Base-by-base conservation (phyloP, 352 stramenopile genomes). In the Phytophthora citricola region DNA sequence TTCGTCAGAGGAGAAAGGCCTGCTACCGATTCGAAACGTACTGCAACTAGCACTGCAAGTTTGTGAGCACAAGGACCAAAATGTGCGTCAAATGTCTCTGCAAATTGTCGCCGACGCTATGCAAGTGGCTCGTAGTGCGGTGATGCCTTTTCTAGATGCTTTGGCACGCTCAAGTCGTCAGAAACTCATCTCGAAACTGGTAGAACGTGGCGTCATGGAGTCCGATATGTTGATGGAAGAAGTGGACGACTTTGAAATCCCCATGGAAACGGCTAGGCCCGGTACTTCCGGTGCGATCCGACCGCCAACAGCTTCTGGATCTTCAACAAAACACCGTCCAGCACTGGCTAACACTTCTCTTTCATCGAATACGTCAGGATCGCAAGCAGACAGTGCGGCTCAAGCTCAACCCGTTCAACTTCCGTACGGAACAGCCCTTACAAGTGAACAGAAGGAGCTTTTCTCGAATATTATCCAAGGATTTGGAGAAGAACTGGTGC, bases 161-260 rank as follows among this genome's bases (percentile, higher is more conserved):
- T 43, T 95, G 0, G 85, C 85, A 4, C 76, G 87, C 0, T 76
- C 79, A 11, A 80, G 78, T 20, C 73, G 83, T 29, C 87, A 95
- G 51, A 95, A 93, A 66, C 71, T 95, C 17, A 93, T 93, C n/a
- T 81, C 78, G 0, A 93, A 93, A 34, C 63, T 95, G 4, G 85
- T 93, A 1, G 87, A 93, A 14, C 69, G 80, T 41, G 84, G 85
- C 1, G 83, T 92, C 0, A 58, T 94, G 17, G 87, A 93, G 39
- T 68, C 80, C 0, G 87, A 93, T 69, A 75, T 94, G 66, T 70
- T 95, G 7, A 92, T 93, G 84, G 87, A 93, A 34, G 87, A 95
- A 60, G 69, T 95, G 0, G 87, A 95, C 17, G 87, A 95, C 45
- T 95, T 93, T 65, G 85, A 93, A 1, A 69, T 89, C 8, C 41